Conservation (phyloP, 1,139 yeast species). For the Blastobotrys arbuscula region DNA sequence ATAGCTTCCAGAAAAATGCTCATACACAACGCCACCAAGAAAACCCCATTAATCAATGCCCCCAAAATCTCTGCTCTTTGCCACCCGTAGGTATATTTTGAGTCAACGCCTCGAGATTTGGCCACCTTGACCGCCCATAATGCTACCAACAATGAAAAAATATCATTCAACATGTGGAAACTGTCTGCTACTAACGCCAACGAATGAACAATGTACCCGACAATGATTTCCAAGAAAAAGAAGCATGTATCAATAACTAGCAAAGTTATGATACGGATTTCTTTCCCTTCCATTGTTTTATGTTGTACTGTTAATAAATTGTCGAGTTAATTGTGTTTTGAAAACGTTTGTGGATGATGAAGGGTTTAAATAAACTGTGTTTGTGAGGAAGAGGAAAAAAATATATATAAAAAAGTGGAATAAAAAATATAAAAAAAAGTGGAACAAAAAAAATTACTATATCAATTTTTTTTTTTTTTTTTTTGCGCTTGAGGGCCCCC, state of each 20-base stretch:
- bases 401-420: neutral
- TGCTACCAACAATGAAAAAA: slow-evolving; percentile 82
- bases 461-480: too few species aligned
- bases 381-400: neutral
- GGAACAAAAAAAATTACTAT: too few species aligned
- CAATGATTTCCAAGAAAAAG: slow-evolving; percentile 77
- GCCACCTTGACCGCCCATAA: slow-evolving; percentile 95
- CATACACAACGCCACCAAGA: slow-evolving; percentile 83
- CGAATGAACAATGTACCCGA: slow-evolving; percentile 87
- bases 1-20: slow-evolving; percentile 89
- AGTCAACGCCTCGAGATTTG: slow-evolving; percentile 74
- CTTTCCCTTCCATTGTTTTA: slow-evolving; percentile 35
- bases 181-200: slow-evolving; percentile 92
- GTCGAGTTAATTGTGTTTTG: neutral
- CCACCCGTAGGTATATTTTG: slow-evolving; percentile 92
- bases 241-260: slow-evolving; percentile 73
- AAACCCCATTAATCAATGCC: slow-evolving; percentile 92
- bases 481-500: too few species aligned
- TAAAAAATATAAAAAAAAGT: neutral
- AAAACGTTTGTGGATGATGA: too few species aligned
- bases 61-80: slow-evolving; percentile 94
- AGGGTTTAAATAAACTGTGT: too few species aligned
- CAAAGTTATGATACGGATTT: slow-evolving; percentile 65
- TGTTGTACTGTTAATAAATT: neutral
- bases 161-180: slow-evolving; percentile 95